Evolutionary conservation across 371 early-diverging fungal species (phyloP).

Genomic region (Mucor circinelloides): DNA sequence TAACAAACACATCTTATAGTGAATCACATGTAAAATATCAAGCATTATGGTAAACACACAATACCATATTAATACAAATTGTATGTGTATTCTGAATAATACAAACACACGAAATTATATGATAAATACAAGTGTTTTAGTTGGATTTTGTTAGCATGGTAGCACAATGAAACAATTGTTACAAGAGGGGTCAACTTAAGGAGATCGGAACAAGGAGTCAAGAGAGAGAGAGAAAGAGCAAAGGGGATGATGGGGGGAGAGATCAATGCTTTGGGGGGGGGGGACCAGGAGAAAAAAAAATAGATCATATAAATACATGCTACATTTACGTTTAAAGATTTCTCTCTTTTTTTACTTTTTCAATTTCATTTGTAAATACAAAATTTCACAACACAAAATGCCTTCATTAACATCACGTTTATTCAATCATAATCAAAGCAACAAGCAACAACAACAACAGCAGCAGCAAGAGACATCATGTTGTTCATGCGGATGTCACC

Average conservation of each 20-base stretch:
- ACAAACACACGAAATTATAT: not conserved
- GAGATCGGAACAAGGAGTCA: not conserved
- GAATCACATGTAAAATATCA: not conserved
- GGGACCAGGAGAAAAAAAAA: not conserved
- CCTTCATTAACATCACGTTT: slow-evolving; percentile 14
- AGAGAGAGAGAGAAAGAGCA: not conserved
- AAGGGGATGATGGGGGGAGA: not conserved
- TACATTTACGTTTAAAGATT: not conserved
- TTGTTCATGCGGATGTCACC: slow-evolving; percentile 25
- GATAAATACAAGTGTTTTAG: not conserved
- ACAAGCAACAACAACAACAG: not conserved
- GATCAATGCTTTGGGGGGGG: not conserved
- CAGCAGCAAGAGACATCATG: not conserved
- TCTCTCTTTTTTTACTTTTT: slow-evolving; percentile 6
- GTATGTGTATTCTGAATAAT: not conserved
- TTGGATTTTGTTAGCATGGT: not conserved
- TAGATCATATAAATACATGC: not conserved
- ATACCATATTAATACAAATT: not conserved
- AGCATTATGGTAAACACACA: not conserved
- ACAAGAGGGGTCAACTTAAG: not conserved
- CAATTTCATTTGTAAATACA: not conserved
- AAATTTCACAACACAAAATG: not conserved
- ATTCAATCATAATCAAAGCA: slow-evolving; percentile 4
- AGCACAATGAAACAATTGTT: not conserved
- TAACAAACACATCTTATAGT: not conserved